Evolutionary conservation across 2,329 filamentous ascomycete genomes (phyloP).

Genomic region (Xylariaceae sp.): DNA sequence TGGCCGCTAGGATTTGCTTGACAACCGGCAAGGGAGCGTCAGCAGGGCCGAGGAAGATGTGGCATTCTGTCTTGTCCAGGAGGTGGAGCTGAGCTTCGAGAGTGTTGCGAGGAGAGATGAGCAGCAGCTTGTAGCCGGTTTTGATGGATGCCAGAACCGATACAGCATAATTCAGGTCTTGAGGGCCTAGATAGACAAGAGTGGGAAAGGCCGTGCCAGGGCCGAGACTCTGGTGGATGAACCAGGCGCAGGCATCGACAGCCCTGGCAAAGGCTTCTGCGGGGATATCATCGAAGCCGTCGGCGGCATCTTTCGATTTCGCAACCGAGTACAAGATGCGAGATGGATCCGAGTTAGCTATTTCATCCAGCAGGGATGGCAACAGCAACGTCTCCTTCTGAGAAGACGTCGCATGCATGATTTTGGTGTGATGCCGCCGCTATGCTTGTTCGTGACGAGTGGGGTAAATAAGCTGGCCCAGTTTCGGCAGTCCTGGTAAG

Average conservation of each 20-base stretch:
- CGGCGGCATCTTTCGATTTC: constrained; percentile 17
- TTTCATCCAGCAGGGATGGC: constrained; percentile 21
- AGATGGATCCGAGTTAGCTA: constrained; percentile 19
- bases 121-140: constrained; percentile 36
- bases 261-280: constrained; percentile 16
- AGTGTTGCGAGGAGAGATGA: constrained; percentile 31
- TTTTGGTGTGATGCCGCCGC: neutral
- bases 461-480: neutral
- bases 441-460: neutral
- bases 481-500: too few relatives aligned
- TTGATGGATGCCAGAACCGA: constrained; percentile 37
- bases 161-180: constrained; percentile 36
- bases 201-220: constrained; percentile 29
- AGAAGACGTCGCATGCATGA: neutral
- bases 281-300: constrained; percentile 21
- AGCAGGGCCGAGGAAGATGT: constrained; percentile 20
- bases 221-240: constrained; percentile 29
- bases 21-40: constrained; percentile 21
- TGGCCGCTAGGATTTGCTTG: constrained; percentile 23
- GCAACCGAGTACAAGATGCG: constrained; percentile 22
- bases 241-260: constrained; percentile 28
- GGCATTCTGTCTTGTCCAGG: constrained; percentile 24
- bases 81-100: constrained; percentile 27
- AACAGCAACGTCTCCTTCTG: constrained; percentile 5
- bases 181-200: constrained; percentile 31